Evolutionary conservation across 306 rosid genomes (phyloP).

Genomic region (Herpetospermum pedunculosum): DNA sequence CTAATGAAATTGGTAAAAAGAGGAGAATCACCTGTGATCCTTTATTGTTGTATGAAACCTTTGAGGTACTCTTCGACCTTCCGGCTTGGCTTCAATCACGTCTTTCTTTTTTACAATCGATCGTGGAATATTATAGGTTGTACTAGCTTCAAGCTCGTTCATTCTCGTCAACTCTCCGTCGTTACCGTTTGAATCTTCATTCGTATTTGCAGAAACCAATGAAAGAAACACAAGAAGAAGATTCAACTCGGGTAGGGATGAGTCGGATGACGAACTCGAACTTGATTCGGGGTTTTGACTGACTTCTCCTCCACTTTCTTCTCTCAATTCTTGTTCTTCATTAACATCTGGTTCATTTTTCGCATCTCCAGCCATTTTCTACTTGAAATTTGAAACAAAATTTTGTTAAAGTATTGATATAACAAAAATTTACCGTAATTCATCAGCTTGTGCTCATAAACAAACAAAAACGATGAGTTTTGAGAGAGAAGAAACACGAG

Average conservation of each 20-base stretch:
- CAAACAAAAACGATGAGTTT: not conserved
- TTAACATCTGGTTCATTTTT: not conserved
- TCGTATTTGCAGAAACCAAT: conserved; percentile 8
- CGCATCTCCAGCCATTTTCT: conserved; percentile 15
- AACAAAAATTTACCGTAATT: not conserved
- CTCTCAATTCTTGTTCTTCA: conserved; percentile 5
- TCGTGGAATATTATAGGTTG: conserved; percentile 4
- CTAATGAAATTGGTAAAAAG: not conserved
- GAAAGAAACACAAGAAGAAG: conserved; percentile 39
- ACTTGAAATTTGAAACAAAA: not conserved
- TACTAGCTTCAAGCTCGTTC: conserved; percentile 7
- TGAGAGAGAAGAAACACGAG: too few species aligned
- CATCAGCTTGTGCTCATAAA: not conserved
- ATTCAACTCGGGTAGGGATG: conserved; percentile 29
- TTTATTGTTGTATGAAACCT: conserved; percentile 14
- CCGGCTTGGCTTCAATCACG: conserved; percentile 20
- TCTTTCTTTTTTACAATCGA: conserved; percentile 11
- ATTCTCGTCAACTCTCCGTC: not conserved
- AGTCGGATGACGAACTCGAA: conserved; percentile 14
- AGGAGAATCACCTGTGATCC: conserved; percentile 40
- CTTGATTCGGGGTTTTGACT: conserved; percentile 4
- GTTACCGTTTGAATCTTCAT: conserved; percentile 11
- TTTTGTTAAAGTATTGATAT: not conserved
- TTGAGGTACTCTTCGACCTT: conserved; percentile 4
- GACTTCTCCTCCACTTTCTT: conserved; percentile 12